Base-by-base conservation (phyloP, 257 asterid genomes). In the Rubia yunnanensis region DNA sequence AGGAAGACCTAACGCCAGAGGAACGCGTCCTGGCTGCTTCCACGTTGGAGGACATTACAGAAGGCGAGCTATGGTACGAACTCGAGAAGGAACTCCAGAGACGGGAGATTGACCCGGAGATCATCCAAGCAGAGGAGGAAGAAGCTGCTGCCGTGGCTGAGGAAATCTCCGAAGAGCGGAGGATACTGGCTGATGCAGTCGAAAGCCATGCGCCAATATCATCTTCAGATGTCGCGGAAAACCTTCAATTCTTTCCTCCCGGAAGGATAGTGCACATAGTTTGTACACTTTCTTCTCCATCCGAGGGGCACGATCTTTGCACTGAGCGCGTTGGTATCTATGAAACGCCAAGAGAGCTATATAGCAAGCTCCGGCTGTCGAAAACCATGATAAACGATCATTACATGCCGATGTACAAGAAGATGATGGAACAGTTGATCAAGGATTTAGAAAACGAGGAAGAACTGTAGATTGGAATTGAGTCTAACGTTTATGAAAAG, bases 381-480 rank as follows among this genome's bases (percentile, higher is more conserved):
- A 82, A 72, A 84, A 89, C 91, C 30, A 89, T 89, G 96, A 85
- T 89, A 46, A 88, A 85, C 55, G 96, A 91, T 72, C 98, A 91
- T 85, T 91, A 84, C 58, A 91, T 91, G 96, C 98, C 96, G 0
- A 86, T 91, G 92, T 91, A 86, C 74, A 91, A 83, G 87, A 88
- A 86, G 79, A 82, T 83, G 87, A 91, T 91, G 89, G 96, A 91
- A 76, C 76, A 80, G 5, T 77, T 88, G 85, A 91, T 91, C 78
- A 77, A 65, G 73, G 90, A 86, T 36, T 82, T 88, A 36, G 92
- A 91, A 70, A 82, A 84, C 38, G 88, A 78, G 79, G 83, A 77
- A 66, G 96, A 79, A 70, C 56, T 80, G 32, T 66, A 54, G 8
- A 50, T 68, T 44, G 57, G 71, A 59, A 58, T 10, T 17, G 3